phyloP scores from a whole-genome alignment of 1,284 basidiomycete species.

The Apiotrichum montevideense region DNA sequence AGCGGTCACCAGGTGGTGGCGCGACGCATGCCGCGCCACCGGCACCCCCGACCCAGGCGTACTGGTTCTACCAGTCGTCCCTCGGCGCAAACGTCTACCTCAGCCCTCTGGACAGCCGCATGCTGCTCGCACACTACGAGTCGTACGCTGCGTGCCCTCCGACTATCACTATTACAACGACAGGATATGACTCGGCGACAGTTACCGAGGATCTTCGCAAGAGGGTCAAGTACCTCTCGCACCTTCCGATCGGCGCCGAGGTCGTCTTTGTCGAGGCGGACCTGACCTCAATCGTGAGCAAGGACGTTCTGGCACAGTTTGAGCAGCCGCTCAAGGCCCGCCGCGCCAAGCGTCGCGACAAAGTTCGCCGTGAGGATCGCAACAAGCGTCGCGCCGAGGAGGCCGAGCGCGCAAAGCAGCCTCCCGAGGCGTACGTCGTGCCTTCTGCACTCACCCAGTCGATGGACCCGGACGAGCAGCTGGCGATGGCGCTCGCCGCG shows the following conservation, averaged over 20 bases:
- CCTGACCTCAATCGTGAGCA: conserved; percentile 65
- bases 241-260: conserved; percentile 85
- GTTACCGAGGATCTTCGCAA: conserved; percentile 86
- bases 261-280: conserved; percentile 92
- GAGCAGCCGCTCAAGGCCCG: conserved; percentile 70
- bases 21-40: conserved; percentile 26
- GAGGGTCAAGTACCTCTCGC: conserved; percentile 90
- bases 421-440: conserved; percentile 10
- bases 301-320: conserved; percentile 66
- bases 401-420: conserved; percentile 47
- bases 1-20: conserved; percentile 12
- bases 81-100: conserved; percentile 88
- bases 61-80: conserved; percentile 93
- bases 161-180: conserved; percentile 68
- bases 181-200: conserved; percentile 59
- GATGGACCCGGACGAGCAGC: conserved; percentile 4
- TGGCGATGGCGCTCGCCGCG: conserved; percentile 6
- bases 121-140: conserved; percentile 77
- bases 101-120: conserved; percentile 91
- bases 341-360: conserved; percentile 67
- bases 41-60: conserved; percentile 47
- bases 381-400: conserved; percentile 74
- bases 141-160: conserved; percentile 81
- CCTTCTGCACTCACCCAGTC: conserved; percentile 4
- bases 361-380: conserved; percentile 71